A percentile compares a stretch with the other conserved stretches of the same genome.
Conservation (phyloP, 2,329 filamentous ascomycete species). For the Phoma sp. region DNA sequence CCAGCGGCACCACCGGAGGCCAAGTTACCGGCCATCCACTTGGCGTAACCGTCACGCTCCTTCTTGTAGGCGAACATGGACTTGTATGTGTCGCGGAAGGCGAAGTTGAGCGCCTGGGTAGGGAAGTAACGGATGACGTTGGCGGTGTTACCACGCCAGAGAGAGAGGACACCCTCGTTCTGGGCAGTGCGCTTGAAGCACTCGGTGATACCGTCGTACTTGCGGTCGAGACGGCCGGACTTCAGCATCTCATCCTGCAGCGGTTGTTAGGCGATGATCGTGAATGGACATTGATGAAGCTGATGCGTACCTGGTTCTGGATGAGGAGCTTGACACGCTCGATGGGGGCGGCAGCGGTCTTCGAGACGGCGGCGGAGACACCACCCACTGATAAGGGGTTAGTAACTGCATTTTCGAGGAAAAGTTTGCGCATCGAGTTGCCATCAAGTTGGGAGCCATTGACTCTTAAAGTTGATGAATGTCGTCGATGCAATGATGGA, state of each 20-base stretch:
- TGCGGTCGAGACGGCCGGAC: constrained; percentile 95
- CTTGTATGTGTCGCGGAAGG: constrained; percentile 99
- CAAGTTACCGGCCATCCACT: constrained; percentile 99
- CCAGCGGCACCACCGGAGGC: constrained; percentile 99
- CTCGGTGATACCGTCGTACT: constrained; percentile 91
- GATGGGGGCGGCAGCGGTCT: constrained; percentile 99
- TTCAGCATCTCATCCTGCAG: constrained; percentile 99
- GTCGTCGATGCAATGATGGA: constrained; percentile 12
- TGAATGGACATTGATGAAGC: background rate
- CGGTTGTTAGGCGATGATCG: constrained; percentile 26
- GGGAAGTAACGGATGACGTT: constrained; percentile 99
- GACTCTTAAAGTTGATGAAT: constrained; percentile 30
- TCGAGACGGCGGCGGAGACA: constrained; percentile 99
- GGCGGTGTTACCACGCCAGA: constrained; percentile 99
- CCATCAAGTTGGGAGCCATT: constrained; percentile 32
- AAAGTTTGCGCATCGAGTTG: constrained; percentile 15
- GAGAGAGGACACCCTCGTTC: constrained; percentile 90
- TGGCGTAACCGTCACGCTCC: constrained; percentile 96
- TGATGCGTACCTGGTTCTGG: constrained; percentile 93
- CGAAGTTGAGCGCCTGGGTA: constrained; percentile 99
- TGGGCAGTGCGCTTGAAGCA: constrained; percentile 93
- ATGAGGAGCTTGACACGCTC: constrained; percentile 99
- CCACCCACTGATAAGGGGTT: constrained; percentile 82
- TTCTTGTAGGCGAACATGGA: constrained; percentile 99
- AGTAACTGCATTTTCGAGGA: constrained; percentile 42